Evolutionary conservation across 495 filamentous ascomycete genomes (phyloP), one percentile per base, ranked within the genome.

Genomic region (Melanomma pulvis-pyrius): DNA sequence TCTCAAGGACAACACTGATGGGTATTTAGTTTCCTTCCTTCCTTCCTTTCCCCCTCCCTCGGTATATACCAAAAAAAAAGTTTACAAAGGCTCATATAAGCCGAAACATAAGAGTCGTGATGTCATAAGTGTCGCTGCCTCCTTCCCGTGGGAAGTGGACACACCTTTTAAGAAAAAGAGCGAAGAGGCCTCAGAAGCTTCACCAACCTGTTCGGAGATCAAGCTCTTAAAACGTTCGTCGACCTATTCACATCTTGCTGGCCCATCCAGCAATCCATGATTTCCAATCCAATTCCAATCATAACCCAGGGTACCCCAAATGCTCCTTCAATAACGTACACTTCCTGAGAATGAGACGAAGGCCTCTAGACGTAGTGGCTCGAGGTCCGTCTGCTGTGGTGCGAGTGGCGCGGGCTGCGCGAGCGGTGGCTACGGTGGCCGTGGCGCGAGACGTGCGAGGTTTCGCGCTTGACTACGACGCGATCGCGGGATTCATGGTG

Each of bases 391-490:
- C 61, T 65, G 70, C 71, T 73, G 46, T 71, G 72, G 60, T 74
- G 72, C 63, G 71, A 73, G 28, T 62, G 71, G 1, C 71, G 63
- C 22, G 71, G 74, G 63, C 74, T 76, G 60, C 72, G 59, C 0
- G 75, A 74, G 55, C 59, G 59, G 61, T 63, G 69, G 44, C 74
- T 66, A 17, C 67, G 67, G 56, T 68, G 59, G 34, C 63, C 66
- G 36, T 72, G 65, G 28, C 73, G 67, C 1, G 74, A 75, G 53
- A 29, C 19, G 64, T 74, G 74, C 21, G 67, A 72, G 26, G 65
- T 72, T 24, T 71, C 65, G 64, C 75, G 74, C 69, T 75, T 76
- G 58, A 74, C 74, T 48, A 73, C 74, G 26, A 74, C 71, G n/a
- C 55, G 51, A 29, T 74, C 76, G 58, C 74, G 58, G 32, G 73